Evolutionary conservation across 2,329 filamentous ascomycete genomes (phyloP).

Genomic region (Monilinia vaccinii-corymbosi): DNA sequence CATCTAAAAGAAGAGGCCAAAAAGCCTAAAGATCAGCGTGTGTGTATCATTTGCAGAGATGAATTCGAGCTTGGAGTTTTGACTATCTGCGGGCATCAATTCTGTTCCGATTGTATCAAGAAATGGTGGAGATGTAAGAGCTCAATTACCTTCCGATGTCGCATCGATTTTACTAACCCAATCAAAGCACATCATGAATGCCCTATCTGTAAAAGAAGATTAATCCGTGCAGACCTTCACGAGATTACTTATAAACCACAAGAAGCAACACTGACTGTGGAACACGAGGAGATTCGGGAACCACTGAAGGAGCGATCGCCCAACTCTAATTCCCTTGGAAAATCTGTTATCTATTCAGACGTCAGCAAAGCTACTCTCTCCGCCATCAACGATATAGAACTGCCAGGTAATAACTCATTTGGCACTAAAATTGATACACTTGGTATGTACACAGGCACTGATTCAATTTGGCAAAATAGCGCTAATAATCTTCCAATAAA

Average conservation of each 20-base stretch:
- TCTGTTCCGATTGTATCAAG: constrained; percentile 79
- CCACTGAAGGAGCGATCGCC: constrained; percentile 21
- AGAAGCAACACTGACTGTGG: constrained; percentile 50
- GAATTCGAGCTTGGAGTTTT: constrained; percentile 69
- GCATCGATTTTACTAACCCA: neutral
- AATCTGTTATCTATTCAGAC: constrained; percentile 62
- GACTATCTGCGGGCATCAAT: constrained; percentile 85
- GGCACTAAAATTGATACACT: constrained; percentile 87
- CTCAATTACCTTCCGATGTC: neutral
- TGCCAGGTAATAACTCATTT: constrained; percentile 58
- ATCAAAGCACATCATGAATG: constrained; percentile 11
- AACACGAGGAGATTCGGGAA: constrained; percentile 42
- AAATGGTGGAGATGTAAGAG: constrained; percentile 53
- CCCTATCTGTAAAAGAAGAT: constrained; percentile 60
- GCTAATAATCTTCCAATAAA: neutral
- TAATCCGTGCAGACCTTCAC: constrained; percentile 63
- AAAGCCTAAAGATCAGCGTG: constrained; percentile 53
- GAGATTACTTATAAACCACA: constrained; percentile 77
- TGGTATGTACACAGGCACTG: neutral
- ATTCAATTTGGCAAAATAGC: neutral
- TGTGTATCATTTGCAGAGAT: constrained; percentile 80
- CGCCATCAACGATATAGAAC: constrained; percentile 74
- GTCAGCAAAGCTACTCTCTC: constrained; percentile 63
- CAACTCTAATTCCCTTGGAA: constrained; percentile 17
- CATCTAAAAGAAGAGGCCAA: constrained; percentile 31